Base-by-base conservation (phyloP, 2,329 filamentous ascomycete genomes). In the Aspergillus fumigatiaffinis region DNA sequence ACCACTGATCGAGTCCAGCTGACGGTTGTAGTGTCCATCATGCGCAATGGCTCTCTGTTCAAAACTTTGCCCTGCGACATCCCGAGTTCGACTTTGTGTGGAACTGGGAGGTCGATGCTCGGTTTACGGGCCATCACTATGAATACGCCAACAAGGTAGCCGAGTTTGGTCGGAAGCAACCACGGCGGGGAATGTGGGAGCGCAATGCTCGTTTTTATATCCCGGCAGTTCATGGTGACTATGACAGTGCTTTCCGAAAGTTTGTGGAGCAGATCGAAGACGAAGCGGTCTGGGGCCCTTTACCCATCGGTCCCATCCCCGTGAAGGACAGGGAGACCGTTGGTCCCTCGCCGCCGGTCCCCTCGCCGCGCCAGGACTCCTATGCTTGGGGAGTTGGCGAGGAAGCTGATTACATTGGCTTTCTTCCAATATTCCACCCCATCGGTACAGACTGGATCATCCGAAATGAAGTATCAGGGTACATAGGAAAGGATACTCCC, bases 91-190 rank as follows among this genome's bases (percentile, higher is more conserved):
- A 91, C 63, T 90, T 83, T 65, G 79, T 90, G 61, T 92, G 89
- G 88, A 91, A 91, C 69, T 91, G 88, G 87, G 90, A 92, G 68
- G 87, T 90, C 71, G 89, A 92, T 68, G 85, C 87, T 41, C 82
- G 90, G 50, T 86, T 87, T 66, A 89, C 85, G 0, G 89, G 89
- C 17, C 88, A 92, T 59, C 84, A 90, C 70, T 91, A 91, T 72
- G 86, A 91, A 62, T 84, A 92, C 65, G 80, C 91, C 47, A 82
- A 87, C 63, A 86, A 86, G 60, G 73, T 91, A 7, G 74, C 77
- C 23, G 73, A 80, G 1, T 85, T 84, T 60, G 80, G 79, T 12
- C 77, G 78, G 55, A 73, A 77, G 42, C 79, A 84, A 65, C 83
- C 84, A 0, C 76, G 83, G 42, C 84, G 84, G 65, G 79, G 84